These are phyloP conservation scores for Phylloporus sp. DNA, from an alignment of 768 basidiomycete genomes.

Conservation along the genomic window DNA sequence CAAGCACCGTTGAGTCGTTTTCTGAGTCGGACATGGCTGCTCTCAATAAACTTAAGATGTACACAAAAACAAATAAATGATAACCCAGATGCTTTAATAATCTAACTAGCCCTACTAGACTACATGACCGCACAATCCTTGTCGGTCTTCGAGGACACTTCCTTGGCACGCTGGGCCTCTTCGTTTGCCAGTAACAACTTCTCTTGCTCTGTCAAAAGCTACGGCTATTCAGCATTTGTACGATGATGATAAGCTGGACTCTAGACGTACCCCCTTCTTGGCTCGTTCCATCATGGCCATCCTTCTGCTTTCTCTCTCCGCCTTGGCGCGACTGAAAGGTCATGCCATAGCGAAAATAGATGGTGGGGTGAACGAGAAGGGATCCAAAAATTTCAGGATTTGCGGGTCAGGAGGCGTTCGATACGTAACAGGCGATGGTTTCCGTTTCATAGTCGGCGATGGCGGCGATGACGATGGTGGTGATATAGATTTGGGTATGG, in stretches of 20 bases:
- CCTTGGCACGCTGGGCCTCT: conserved; percentile 41
- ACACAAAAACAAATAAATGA: neutral
- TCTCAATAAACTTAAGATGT: no score
- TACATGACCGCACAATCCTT: conserved; percentile 61
- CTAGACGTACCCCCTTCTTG: conserved; percentile 63
- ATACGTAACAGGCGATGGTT: conserved; percentile 14
- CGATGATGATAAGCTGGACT: neutral
- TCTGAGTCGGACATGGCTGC: conserved; percentile 42
- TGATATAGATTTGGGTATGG: conserved; percentile 18
- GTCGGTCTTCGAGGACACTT: conserved; percentile 24
- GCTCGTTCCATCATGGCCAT: conserved; percentile 71
- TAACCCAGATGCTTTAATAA: neutral
- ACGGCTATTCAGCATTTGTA: conserved; percentile 1
- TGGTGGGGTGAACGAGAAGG: conserved; percentile 57
- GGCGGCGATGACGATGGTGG: no score
- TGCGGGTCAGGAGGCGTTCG: conserved; percentile 33
- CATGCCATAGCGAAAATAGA: conserved; percentile 65
- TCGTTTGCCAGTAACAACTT: conserved; percentile 54
- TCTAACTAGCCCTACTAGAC: neutral
- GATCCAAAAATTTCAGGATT: conserved; percentile 34
- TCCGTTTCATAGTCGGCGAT: conserved; percentile 12
- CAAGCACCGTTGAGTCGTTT: conserved; percentile 52
- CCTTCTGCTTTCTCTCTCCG: conserved; percentile 66
- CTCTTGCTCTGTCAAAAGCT: conserved; percentile 65
- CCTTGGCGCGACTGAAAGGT: conserved; percentile 64